phyloP scores from a whole-genome alignment of 2,329 filamentous ascomycete genomes.

The Nemania bipapillata region DNA sequence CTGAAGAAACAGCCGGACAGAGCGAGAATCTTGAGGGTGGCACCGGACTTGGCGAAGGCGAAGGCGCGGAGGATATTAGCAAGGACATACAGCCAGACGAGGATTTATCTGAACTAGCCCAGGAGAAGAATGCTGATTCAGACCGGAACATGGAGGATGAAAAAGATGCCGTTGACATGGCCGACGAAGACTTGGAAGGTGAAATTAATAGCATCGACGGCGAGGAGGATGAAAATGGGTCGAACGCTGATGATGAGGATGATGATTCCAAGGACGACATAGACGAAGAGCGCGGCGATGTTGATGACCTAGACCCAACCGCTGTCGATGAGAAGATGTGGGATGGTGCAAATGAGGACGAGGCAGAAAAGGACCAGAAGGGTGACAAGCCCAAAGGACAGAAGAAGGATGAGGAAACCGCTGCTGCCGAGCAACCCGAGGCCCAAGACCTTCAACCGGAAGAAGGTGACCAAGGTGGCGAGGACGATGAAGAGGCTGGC shows the following conservation, averaged over 20 bases:
- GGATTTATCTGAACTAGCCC: slow-evolving; percentile 88
- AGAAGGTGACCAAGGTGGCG: slow-evolving; percentile 59
- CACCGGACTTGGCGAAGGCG: slow-evolving; percentile 92
- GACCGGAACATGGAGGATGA: slow-evolving; percentile 78
- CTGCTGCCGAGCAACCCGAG: slow-evolving; percentile 62
- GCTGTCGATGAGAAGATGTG: slow-evolving; percentile 99
- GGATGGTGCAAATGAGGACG: slow-evolving; percentile 85
- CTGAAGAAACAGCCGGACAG: slow-evolving; percentile 73
- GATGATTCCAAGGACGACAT: slow-evolving; percentile 76
- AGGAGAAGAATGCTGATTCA: slow-evolving; percentile 77
- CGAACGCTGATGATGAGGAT: slow-evolving; percentile 70
- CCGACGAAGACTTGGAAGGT: slow-evolving; percentile 89
- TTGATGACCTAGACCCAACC: slow-evolving; percentile 88
- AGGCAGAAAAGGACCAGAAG: slow-evolving; percentile 84
- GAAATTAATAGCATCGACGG: slow-evolving; percentile 75
- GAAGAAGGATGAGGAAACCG: slow-evolving; percentile 71
- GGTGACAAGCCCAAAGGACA: slow-evolving; percentile 77
- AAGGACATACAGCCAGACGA: slow-evolving; percentile 96
- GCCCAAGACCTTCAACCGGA: slow-evolving; percentile 66
- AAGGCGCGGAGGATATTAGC: slow-evolving; percentile 96
- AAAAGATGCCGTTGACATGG: slow-evolving; percentile 90
- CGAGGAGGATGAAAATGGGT: slow-evolving; percentile 69
- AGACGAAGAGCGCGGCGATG: slow-evolving; percentile 89
- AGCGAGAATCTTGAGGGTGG: slow-evolving; percentile 87
- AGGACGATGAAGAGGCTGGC: slow-evolving; percentile 69